These are phyloP conservation scores for Zymoseptoria tritici DNA, from an alignment of 2,329 filamentous ascomycete genomes.

Conservation along the genomic window DNA sequence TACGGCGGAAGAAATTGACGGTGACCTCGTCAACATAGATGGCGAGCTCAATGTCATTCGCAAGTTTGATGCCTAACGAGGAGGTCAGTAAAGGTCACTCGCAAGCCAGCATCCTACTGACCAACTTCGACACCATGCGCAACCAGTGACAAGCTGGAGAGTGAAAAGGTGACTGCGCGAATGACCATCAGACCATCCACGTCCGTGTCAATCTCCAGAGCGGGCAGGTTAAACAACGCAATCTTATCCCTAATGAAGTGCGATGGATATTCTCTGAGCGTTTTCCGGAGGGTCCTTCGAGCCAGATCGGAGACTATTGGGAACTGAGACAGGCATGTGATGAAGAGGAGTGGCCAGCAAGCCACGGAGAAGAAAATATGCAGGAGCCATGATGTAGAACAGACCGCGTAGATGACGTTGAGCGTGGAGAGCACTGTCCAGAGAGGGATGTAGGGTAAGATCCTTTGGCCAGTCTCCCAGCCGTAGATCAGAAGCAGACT, in stretches of 20 bases:
- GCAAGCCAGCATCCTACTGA: constrained; percentile 3
- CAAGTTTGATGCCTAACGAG: constrained; percentile 36
- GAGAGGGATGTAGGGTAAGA: constrained; percentile 39
- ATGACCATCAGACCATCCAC: constrained; percentile 47
- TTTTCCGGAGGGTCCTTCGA: constrained; percentile 30
- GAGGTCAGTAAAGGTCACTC: too few relatives aligned
- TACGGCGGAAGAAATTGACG: constrained; percentile 42
- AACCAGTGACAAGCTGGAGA: constrained; percentile 43
- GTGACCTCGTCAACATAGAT: constrained; percentile 44
- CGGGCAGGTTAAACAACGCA: constrained; percentile 44
- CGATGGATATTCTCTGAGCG: constrained; percentile 33
- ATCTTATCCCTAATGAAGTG: constrained; percentile 48
- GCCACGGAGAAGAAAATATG: constrained; percentile 36
- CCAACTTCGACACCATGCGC: constrained; percentile 49
- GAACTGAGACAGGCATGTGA: constrained; percentile 44
- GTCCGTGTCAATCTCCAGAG: constrained; percentile 48
- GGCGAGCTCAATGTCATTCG: constrained; percentile 47
- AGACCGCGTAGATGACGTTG: constrained; percentile 42
- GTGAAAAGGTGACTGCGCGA: constrained; percentile 45
- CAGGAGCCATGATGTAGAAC: constrained; percentile 47
- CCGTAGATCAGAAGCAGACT: constrained; percentile 21
- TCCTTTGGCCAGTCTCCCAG: constrained; percentile 26
- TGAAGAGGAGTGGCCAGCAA: constrained; percentile 38
- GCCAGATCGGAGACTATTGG: constrained; percentile 31
- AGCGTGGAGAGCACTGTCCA: constrained; percentile 42